Evolutionary conservation across 345 rosid genomes (phyloP).

Genomic region (Acer saccharum): DNA sequence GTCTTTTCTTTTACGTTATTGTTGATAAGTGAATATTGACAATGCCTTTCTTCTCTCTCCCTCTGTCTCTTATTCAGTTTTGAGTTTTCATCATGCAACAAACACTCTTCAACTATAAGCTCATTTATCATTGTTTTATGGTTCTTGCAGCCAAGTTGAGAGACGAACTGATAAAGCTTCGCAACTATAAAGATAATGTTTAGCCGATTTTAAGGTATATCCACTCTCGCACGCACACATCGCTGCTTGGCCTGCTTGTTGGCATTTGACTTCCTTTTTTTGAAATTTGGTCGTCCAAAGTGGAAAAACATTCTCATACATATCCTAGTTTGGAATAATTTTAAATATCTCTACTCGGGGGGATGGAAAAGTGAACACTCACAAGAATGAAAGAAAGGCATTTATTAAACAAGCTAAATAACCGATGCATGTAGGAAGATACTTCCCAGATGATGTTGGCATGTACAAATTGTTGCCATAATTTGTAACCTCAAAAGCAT

Average conservation of each 20-base stretch:
- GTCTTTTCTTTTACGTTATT: neutral
- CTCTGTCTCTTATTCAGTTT: neutral
- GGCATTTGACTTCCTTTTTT: neutral
- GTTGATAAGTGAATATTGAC: neutral
- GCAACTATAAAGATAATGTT: slow-evolving; percentile 39
- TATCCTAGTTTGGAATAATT: neutral
- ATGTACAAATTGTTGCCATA: too few relatives aligned
- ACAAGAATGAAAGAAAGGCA: neutral
- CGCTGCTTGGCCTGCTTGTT: neutral
- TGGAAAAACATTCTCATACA: neutral
- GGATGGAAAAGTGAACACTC: neutral
- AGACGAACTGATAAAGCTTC: slow-evolving; percentile 70
- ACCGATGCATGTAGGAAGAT: neutral
- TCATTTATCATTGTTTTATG: slow-evolving; percentile 3
- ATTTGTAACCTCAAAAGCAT: neutral
- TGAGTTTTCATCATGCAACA: neutral
- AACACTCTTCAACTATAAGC: neutral
- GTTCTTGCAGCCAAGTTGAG: slow-evolving; percentile 72
- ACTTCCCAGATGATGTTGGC: neutral
- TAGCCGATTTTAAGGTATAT: slow-evolving; percentile 20
- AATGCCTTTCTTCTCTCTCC: too few relatives aligned
- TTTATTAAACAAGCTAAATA: neutral
- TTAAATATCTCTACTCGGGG: too few relatives aligned
- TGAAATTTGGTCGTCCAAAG: neutral
- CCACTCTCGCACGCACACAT: neutral